These are phyloP conservation scores for Cylindrotheca fusiformis DNA, from an alignment of 108 stramenopile genomes.

Conservation along the genomic window DNA sequence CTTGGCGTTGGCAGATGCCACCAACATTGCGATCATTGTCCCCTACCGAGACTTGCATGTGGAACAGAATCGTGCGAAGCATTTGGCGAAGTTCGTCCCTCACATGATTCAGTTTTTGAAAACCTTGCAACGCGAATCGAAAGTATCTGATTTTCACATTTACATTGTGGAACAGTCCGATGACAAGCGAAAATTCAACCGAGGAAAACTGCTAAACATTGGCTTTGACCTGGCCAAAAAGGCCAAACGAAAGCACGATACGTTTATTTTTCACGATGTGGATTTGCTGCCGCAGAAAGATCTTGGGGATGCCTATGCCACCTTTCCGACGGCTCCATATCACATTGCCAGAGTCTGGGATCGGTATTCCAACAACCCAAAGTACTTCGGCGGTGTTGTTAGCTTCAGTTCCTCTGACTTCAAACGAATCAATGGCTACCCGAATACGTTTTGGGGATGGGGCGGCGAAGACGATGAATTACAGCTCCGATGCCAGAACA, in stretches of 20 bases:
- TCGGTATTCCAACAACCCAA: slow-evolving; percentile 94
- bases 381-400: slow-evolving; percentile 98
- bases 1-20: slow-evolving; percentile 45
- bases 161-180: slow-evolving; percentile 97
- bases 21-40: slow-evolving; percentile 91
- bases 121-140: slow-evolving; percentile 21
- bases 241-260: slow-evolving; percentile 51
- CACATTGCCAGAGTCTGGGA: slow-evolving; percentile 98
- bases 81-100: slow-evolving; percentile 85
- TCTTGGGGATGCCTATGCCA: slow-evolving; percentile 80
- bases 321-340: slow-evolving; percentile 76
- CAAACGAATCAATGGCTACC: slow-evolving; percentile 95
- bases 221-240: slow-evolving; percentile 92
- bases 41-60: slow-evolving; percentile 93
- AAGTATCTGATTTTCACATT: slow-evolving; percentile 82
- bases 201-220: slow-evolving; percentile 99
- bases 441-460: slow-evolving; percentile 98
- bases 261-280: slow-evolving; percentile 98
- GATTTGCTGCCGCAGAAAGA: slow-evolving; percentile 89
- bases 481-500: slow-evolving; percentile 74
- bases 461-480: slow-evolving; percentile 99
- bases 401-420: slow-evolving; percentile 81
- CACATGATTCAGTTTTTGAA: slow-evolving; percentile 88
- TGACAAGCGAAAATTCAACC: slow-evolving; percentile 97
- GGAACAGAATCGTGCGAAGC: slow-evolving; percentile 87